Conservation (phyloP, 441 rosid genomes). For the Brassica balearica region DNA sequence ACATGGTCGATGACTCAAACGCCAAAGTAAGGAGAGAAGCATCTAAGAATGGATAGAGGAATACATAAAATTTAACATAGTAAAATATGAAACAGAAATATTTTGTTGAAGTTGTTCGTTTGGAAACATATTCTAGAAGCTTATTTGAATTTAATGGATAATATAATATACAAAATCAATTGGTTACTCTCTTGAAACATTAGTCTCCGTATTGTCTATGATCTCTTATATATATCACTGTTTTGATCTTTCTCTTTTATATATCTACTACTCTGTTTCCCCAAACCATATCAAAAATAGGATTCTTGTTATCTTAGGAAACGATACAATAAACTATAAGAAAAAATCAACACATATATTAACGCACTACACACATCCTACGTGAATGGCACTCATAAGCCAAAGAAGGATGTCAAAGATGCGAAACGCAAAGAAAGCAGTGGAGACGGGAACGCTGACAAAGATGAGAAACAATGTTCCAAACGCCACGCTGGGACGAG, state of each 20-base stretch:
- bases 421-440: conserved; percentile 37
- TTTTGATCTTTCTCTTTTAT: neutral
- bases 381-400: neutral
- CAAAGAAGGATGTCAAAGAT: conserved; percentile 17
- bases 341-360: neutral
- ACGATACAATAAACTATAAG: neutral
- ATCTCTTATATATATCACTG: neutral
- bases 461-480: conserved; percentile 48
- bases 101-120: neutral
- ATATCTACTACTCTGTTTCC: neutral
- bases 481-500: conserved; percentile 63
- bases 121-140: neutral
- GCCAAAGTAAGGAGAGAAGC: too few species aligned
- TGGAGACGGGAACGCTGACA: conserved; percentile 54
- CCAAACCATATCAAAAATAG: neutral
- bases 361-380: neutral
- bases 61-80: too few species aligned
- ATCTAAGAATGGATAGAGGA: too few species aligned
- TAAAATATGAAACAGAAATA: neutral
- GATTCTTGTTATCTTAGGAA: neutral
- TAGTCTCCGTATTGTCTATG: neutral
- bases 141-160: neutral
- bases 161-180: conserved; percentile 1
- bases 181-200: neutral
- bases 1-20: too few species aligned